These are phyloP conservation scores for Paramecium biaurelia DNA, from an alignment of 73 alveolate species.

Conservation along the genomic window DNA sequence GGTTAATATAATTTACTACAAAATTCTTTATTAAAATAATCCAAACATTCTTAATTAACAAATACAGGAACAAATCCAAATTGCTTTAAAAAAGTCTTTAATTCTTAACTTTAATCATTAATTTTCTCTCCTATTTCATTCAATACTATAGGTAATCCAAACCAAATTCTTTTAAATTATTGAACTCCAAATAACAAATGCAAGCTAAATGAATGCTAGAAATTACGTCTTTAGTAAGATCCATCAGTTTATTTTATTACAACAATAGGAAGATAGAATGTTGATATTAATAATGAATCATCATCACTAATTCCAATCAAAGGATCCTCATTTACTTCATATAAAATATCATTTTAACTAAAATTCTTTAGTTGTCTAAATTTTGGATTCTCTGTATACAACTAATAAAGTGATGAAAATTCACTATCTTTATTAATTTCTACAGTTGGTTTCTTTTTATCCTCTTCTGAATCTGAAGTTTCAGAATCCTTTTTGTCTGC, in stretches of 20 bases:
- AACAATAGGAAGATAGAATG: conserved; percentile 7
- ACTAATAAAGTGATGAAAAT: background rate
- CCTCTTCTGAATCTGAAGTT: background rate
- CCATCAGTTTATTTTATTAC: background rate
- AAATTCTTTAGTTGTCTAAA: background rate
- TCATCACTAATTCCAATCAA: conserved; percentile 3
- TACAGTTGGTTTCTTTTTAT: background rate
- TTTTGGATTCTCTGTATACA: background rate
- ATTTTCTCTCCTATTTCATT: background rate
- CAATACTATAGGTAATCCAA: background rate
- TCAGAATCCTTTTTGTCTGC: background rate
- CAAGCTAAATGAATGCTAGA: conserved; percentile 12
- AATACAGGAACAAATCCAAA: background rate
- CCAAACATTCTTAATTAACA: background rate
- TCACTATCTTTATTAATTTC: background rate
- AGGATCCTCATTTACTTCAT: conserved; percentile 48
- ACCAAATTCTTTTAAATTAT: conserved; percentile 8
- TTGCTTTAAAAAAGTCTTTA: background rate
- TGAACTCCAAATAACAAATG: background rate
- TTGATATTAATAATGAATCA: background rate
- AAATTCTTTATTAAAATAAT: conserved; percentile 15
- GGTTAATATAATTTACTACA: conserved; percentile 16
- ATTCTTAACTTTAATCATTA: background rate
- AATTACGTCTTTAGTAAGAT: background rate
- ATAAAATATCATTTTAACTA: conserved; percentile 30